A percentile compares a stretch with the other conserved stretches of the same genome.
Evolutionary conservation across 345 rosid genomes (phyloP).

Genomic region (Diplotaxis tenuifolia): DNA sequence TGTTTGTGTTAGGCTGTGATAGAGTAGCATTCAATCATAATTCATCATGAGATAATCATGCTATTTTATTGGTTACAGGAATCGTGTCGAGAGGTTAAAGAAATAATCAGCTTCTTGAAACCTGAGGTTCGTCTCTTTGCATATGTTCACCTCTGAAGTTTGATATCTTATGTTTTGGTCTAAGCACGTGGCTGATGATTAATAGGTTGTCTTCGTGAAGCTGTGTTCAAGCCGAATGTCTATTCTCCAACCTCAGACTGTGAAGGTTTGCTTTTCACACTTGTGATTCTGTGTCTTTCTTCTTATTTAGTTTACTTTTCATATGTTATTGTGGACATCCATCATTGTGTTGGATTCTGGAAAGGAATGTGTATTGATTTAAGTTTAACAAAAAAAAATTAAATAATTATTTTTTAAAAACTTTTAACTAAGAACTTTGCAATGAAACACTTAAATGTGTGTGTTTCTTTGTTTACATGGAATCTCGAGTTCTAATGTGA

Average conservation of each 20-base stretch:
- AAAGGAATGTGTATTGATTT: neutral
- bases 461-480: too few relatives aligned
- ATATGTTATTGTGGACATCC: neutral
- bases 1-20: neutral
- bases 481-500: neutral
- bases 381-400: too few relatives aligned
- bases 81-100: constrained; percentile 59
- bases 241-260: constrained; percentile 69
- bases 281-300: constrained; percentile 9
- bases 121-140: constrained; percentile 68
- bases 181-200: constrained; percentile 1
- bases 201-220: constrained; percentile 90
- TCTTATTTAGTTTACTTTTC: constrained; percentile 5
- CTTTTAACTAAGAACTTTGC: too few relatives aligned
- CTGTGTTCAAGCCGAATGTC: constrained; percentile 80
- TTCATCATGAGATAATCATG: constrained; percentile 38
- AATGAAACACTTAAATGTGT: too few relatives aligned
- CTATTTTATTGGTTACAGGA: constrained; percentile 10
- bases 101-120: constrained; percentile 67
- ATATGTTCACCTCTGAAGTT: constrained; percentile 14
- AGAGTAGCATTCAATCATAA: neutral
- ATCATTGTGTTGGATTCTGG: neutral
- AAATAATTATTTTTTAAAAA: too few relatives aligned
- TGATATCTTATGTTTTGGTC: constrained; percentile 5
- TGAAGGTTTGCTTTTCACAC: constrained; percentile 53